A percentile compares a stretch with the other conserved stretches of the same genome.
Conservation (phyloP, 2,329 filamentous ascomycete species). For the Arthroderma uncinatum region DNA sequence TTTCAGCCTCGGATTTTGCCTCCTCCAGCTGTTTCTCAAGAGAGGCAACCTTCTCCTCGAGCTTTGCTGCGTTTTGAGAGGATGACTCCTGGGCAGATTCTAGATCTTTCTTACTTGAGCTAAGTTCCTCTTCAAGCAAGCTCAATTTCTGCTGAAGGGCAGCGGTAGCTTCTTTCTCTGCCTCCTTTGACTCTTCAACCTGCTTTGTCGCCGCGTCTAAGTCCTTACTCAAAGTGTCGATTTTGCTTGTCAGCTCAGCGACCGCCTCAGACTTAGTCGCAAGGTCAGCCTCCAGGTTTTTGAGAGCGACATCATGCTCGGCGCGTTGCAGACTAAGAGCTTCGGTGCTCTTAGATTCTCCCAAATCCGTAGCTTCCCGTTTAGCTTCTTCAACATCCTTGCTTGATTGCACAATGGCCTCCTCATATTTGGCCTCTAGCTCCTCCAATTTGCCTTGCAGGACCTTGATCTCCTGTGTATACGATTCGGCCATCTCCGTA, state of each 20-base stretch:
- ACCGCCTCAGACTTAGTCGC: conserved; percentile 10
- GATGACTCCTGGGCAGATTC: conserved; percentile 27
- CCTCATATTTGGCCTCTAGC: conserved; percentile 27
- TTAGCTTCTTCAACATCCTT: conserved; percentile 32
- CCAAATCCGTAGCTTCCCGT: conserved; percentile 26
- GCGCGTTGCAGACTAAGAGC: conserved; percentile 30
- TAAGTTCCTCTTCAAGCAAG: conserved; percentile 29
- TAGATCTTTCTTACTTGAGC: conserved; percentile 30
- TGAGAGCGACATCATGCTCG: conserved; percentile 24
- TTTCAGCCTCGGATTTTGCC: conserved; percentile 22
- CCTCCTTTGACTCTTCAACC: conserved; percentile 21
- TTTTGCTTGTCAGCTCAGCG: conserved; percentile 10
- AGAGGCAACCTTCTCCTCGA: conserved; percentile 28
- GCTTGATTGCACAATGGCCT: conserved; percentile 27
- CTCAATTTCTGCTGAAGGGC: conserved; percentile 30
- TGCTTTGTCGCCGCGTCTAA: conserved; percentile 21
- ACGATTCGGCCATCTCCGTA: conserved; percentile 10
- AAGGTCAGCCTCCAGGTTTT: conserved; percentile 15
- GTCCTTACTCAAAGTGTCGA: conserved; percentile 20
- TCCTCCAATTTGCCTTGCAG: conserved; percentile 30
- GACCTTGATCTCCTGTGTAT: conserved; percentile 13
- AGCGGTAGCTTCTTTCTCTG: conserved; percentile 22
- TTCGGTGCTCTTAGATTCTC: conserved; percentile 26
- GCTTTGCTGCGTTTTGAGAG: conserved; percentile 19
- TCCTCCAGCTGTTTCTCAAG: conserved; percentile 28